A percentile compares a stretch with the other conserved stretches of the same genome.
These are phyloP conservation scores for Eremothecium sinecaudum DNA, from an alignment of 1,139 yeast genomes.

Conservation along the genomic window DNA sequence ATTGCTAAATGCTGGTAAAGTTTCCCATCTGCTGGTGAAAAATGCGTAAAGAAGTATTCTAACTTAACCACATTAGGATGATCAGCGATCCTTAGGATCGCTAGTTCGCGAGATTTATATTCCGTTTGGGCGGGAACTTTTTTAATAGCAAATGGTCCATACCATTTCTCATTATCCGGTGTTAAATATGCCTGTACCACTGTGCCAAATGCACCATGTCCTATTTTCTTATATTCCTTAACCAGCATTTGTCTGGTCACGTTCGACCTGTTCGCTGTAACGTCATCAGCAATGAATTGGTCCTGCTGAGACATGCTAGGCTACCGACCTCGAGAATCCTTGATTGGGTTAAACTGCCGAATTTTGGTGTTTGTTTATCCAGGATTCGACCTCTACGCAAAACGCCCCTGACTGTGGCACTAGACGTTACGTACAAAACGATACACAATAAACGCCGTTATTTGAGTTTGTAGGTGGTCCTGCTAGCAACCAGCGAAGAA, in stretches of 20 bases:
- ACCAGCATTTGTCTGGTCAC: conserved; percentile 53
- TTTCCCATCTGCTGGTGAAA: conserved; percentile 46
- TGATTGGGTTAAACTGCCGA: too few relatives aligned
- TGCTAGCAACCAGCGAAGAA: too few relatives aligned
- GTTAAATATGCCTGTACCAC: conserved; percentile 60
- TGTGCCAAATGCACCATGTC: conserved; percentile 81
- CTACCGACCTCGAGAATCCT: too few relatives aligned
- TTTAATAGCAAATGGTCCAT: conserved; percentile 75
- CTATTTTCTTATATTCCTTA: conserved; percentile 62
- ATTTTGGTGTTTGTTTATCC: conserved; percentile 4
- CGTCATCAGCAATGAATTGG: conserved; percentile 47
- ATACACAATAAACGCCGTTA: too few relatives aligned
- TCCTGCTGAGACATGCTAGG: conserved; percentile 14
- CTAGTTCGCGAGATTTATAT: conserved; percentile 70
- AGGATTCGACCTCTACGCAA: neutral
- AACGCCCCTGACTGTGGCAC: conserved; percentile 6
- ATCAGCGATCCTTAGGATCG: conserved; percentile 58
- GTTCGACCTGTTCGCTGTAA: conserved; percentile 50
- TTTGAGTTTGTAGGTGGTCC: too few relatives aligned
- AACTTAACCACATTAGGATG: conserved; percentile 71
- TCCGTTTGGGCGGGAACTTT: conserved; percentile 81
- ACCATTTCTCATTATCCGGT: conserved; percentile 39
- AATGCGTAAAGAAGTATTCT: conserved; percentile 58
- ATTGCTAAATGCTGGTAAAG: conserved; percentile 70
- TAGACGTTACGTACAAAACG: too few relatives aligned